phyloP scores from a whole-genome alignment of 768 basidiomycete genomes.

The Basidioascus undulatus region DNA sequence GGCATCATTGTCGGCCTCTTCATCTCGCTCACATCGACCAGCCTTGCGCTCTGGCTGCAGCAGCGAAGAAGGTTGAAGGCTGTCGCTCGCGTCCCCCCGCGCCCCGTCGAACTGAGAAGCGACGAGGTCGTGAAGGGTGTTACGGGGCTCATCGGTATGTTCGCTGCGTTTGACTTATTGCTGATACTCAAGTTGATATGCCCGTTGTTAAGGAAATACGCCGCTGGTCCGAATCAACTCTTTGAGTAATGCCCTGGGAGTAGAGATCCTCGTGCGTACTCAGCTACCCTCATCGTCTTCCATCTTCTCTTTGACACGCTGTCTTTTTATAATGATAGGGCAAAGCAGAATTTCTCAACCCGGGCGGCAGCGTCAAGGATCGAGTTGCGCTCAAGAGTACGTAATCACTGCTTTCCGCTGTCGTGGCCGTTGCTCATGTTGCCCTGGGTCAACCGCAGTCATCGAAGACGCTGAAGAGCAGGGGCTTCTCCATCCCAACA shows the following conservation, averaged over 20 bases:
- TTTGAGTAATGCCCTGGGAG: conserved; percentile 66
- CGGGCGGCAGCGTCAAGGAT: conserved; percentile 94
- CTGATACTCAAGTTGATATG: neutral
- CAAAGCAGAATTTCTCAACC: conserved; percentile 93
- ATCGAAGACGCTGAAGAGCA: conserved; percentile 75
- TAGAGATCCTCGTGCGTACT: conserved; percentile 57
- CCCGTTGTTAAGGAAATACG: conserved; percentile 46
- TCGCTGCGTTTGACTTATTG: neutral
- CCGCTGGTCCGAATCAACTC: conserved; percentile 79
- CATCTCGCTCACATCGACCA: conserved; percentile 45
- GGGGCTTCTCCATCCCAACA: conserved; percentile 60
- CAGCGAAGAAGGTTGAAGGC: conserved; percentile 22
- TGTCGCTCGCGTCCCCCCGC: conserved; percentile 11
- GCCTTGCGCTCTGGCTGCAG: conserved; percentile 32
- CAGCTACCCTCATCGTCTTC: neutral
- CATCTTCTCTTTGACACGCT: neutral
- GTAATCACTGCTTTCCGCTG: conserved; percentile 10
- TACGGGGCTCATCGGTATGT: conserved; percentile 51
- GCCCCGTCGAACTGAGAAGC: conserved; percentile 22
- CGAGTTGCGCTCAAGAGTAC: conserved; percentile 78
- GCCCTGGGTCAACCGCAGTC: conserved; percentile 28
- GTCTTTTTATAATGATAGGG: conserved; percentile 22
- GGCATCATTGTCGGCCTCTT: conserved; percentile 53
- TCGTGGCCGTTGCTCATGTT: neutral
- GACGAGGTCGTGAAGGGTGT: conserved; percentile 63